Evolutionary conservation across 2,329 filamentous ascomycete genomes (phyloP).

Genomic region (Pleurostoma richardsiae): DNA sequence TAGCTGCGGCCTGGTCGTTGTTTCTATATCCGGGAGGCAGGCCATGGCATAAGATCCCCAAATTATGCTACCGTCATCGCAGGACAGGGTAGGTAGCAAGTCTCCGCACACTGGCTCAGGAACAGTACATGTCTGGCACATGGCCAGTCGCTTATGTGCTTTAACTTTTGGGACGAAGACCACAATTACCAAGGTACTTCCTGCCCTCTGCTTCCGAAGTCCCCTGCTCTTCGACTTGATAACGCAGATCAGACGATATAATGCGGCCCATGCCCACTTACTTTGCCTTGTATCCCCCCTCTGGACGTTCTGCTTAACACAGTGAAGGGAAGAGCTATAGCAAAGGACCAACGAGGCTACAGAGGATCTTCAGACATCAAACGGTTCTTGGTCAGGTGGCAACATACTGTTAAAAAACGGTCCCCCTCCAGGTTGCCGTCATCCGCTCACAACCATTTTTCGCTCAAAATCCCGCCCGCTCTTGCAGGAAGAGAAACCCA

Average conservation of each 20-base stretch:
- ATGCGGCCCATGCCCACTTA: conserved; percentile 31
- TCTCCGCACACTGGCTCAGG: conserved; percentile 36
- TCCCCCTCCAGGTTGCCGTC: conserved; percentile 12
- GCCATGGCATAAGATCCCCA: conserved; percentile 54
- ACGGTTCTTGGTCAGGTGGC: conserved; percentile 19
- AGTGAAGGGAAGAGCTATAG: conserved; percentile 2
- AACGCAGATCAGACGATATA: conserved; percentile 43
- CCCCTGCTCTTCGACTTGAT: conserved; percentile 24
- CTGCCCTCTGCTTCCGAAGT: conserved; percentile 28
- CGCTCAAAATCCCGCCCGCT: conserved; percentile 15
- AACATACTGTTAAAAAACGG: conserved; percentile 19
- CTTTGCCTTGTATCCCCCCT: conserved; percentile 18
- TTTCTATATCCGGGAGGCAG: conserved; percentile 47
- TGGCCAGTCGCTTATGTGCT: conserved; percentile 42
- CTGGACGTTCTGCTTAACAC: conserved; percentile 16
- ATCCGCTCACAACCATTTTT: conserved; percentile 19
- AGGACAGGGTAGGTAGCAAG: conserved; percentile 38
- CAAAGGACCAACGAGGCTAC: neutral
- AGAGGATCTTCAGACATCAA: conserved; percentile 18
- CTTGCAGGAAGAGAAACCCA: conserved; percentile 13
- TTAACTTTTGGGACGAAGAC: conserved; percentile 36
- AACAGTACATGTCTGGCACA: conserved; percentile 43
- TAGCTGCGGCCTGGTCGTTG: conserved; percentile 32
- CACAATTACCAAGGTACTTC: conserved; percentile 30
- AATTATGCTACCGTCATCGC: conserved; percentile 52